Evolutionary conservation across 371 early-diverging fungal species (phyloP).

Genomic region (Lichtheimia ornata): DNA sequence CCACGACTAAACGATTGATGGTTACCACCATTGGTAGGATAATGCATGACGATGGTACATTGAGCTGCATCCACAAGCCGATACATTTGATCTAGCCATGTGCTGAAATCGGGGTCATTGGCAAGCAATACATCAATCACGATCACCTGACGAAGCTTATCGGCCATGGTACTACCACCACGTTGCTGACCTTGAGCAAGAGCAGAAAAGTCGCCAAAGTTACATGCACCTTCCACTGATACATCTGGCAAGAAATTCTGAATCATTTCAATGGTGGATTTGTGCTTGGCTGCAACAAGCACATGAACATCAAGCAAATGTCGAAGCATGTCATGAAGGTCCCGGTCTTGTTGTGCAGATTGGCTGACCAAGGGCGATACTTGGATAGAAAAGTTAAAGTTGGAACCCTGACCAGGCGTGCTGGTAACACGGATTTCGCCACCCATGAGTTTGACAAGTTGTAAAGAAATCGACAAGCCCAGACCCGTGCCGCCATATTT

Average conservation of each 20-base stretch:
- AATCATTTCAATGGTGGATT: constrained; percentile 36
- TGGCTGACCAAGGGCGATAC: constrained; percentile 35
- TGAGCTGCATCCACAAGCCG: constrained; percentile 15
- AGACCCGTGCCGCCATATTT: constrained; percentile 69
- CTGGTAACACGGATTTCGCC: constrained; percentile 57
- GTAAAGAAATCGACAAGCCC: constrained; percentile 61
- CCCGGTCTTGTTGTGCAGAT: constrained; percentile 19
- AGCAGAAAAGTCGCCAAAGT: constrained; percentile 20
- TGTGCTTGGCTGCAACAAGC: constrained; percentile 31
- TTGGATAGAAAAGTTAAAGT: constrained; percentile 55
- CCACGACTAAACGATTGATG: too few species aligned
- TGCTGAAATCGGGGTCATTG: constrained; percentile 12
- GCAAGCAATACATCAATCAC: constrained; percentile 33
- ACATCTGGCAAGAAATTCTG: constrained; percentile 28
- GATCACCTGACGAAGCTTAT: constrained; percentile 29
- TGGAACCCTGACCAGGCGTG: constrained; percentile 55
- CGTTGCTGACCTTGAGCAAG: background rate
- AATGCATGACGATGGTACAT: constrained; percentile 36
- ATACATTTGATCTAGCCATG: constrained; percentile 5
- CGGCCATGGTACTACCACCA: background rate
- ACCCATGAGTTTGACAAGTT: constrained; percentile 56
- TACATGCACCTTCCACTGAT: constrained; percentile 24
- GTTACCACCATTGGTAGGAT: constrained; percentile 29
- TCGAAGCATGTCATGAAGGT: constrained; percentile 9
- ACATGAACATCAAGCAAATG: constrained; percentile 29